Percentiles rank a stretch among this genome's conserved stretches.
Evolutionary conservation across 805 yeast genomes (phyloP).

Genomic region (Kluyveromyces lactis): DNA sequence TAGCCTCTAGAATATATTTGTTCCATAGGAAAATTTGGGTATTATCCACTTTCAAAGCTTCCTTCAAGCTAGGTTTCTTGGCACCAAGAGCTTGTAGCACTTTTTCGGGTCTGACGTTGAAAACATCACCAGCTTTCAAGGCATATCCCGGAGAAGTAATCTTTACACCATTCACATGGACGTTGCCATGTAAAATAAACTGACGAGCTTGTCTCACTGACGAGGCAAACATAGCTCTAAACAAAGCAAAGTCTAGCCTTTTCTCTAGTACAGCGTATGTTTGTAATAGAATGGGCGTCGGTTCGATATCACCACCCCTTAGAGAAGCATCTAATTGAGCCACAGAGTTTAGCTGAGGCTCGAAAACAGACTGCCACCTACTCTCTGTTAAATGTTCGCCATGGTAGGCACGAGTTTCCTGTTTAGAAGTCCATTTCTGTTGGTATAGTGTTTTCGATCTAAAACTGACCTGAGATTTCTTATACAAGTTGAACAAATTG

Average conservation of each 20-base stretch:
- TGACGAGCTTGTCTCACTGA: slow-evolving; percentile 91
- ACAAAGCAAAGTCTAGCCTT: slow-evolving; percentile 81
- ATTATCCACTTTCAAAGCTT: slow-evolving; percentile 62
- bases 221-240: slow-evolving; percentile 88
- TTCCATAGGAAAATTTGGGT: slow-evolving; percentile 73
- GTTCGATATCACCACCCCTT: slow-evolving; percentile 43
- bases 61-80: slow-evolving; percentile 64
- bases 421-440: slow-evolving; percentile 87
- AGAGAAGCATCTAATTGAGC: slow-evolving; percentile 82
- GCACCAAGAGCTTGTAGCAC: slow-evolving; percentile 83
- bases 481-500: slow-evolving; percentile 81
- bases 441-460: slow-evolving; percentile 68
- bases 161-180: slow-evolving; percentile 73
- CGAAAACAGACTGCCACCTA: slow-evolving; percentile 67
- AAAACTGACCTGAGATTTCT: slow-evolving; percentile 51
- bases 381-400: slow-evolving; percentile 88
- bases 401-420: slow-evolving; percentile 89
- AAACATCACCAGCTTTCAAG: slow-evolving; percentile 77
- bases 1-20: slow-evolving; percentile 51
- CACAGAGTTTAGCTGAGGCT: slow-evolving; percentile 66
- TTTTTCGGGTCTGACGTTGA: slow-evolving; percentile 75
- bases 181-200: slow-evolving; percentile 72
- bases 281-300: slow-evolving; percentile 81
- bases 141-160: slow-evolving; percentile 74
- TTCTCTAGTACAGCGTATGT: slow-evolving; percentile 83